Evolutionary conservation across 495 filamentous ascomycete species (phyloP).

Genomic region (Penicillium egyptiacum): DNA sequence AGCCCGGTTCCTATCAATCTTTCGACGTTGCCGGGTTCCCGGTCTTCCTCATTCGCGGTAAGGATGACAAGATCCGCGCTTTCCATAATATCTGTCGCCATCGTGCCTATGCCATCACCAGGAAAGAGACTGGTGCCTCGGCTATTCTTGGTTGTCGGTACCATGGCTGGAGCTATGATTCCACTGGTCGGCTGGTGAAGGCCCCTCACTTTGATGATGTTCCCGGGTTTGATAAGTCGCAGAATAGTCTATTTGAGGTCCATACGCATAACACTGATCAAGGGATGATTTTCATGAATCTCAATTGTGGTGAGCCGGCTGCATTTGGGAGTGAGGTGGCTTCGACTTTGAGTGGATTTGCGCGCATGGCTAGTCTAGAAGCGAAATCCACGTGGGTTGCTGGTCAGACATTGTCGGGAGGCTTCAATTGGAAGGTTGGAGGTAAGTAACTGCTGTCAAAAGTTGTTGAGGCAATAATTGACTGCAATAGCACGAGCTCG

Average conservation of each 20-base stretch:
- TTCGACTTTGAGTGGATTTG: slow-evolving; percentile 17
- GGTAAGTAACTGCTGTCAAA: slow-evolving; percentile 17
- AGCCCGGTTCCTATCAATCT: slow-evolving; percentile 51
- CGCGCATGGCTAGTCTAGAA: slow-evolving; percentile 9
- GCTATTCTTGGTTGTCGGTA: slow-evolving; percentile 58
- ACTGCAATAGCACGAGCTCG: slow-evolving; percentile 6
- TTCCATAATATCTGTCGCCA: slow-evolving; percentile 64
- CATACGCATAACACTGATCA: slow-evolving; percentile 28
- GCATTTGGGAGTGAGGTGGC: slow-evolving; percentile 13
- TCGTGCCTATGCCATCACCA: slow-evolving; percentile 55
- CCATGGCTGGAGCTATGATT: slow-evolving; percentile 64
- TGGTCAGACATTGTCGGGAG: slow-evolving; percentile 39
- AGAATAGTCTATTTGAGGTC: slow-evolving; percentile 53
- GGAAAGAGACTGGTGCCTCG: slow-evolving; percentile 49
- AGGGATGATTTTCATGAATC: slow-evolving; percentile 46
- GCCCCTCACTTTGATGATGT: slow-evolving; percentile 58
- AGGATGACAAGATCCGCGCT: slow-evolving; percentile 50
- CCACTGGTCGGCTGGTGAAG: slow-evolving; percentile 55
- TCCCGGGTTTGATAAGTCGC: slow-evolving; percentile 53
- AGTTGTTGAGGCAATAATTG: not conserved
- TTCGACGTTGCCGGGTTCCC: slow-evolving; percentile 50
- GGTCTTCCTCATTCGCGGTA: slow-evolving; percentile 50
- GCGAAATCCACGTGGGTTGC: slow-evolving; percentile 28
- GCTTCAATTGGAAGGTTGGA: slow-evolving; percentile 49
- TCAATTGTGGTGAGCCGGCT: slow-evolving; percentile 31